Evolutionary conservation across 139 green algal genomes (phyloP).

Genomic region (Picochlorum sp.): DNA sequence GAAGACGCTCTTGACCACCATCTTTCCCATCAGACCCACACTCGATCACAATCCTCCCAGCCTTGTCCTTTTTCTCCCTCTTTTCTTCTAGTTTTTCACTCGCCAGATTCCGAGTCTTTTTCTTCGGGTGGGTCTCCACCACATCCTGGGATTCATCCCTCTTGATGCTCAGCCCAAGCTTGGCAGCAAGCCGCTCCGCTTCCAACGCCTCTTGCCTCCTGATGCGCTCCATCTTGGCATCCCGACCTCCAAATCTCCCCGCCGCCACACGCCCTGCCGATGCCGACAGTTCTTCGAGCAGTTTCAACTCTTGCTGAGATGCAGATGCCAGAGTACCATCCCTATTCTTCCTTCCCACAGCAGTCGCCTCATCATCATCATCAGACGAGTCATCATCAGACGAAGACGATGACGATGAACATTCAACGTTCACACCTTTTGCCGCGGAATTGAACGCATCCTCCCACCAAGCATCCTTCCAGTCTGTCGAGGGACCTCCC

Average conservation of each 20-base stretch:
- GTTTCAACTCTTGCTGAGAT: constrained; percentile 44
- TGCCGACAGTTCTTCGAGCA: constrained; percentile 53
- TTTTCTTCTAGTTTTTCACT: constrained; percentile 12
- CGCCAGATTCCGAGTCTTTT: background rate
- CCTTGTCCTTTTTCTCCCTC: constrained; percentile 3
- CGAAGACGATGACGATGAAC: constrained; percentile 3
- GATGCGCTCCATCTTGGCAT: constrained; percentile 75
- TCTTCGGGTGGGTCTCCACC: background rate
- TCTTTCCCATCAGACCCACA: background rate
- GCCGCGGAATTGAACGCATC: constrained; percentile 53
- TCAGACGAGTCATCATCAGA: background rate
- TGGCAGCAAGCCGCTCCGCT: constrained; percentile 8
- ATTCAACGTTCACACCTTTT: constrained; percentile 23
- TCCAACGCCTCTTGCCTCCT: constrained; percentile 36
- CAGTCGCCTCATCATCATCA: background rate
- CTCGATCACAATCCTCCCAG: background rate
- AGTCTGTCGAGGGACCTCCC: constrained; percentile 39
- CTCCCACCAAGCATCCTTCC: constrained; percentile 73
- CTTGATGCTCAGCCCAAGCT: constrained; percentile 6
- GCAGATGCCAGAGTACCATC: constrained; percentile 54
- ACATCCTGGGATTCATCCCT: background rate
- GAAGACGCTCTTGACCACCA: constrained; percentile 3
- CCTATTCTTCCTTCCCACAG: constrained; percentile 26
- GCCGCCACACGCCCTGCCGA: constrained; percentile 31
- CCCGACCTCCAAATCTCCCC: constrained; percentile 55